Evolutionary conservation across 192 early-diverging fungal genomes (phyloP).

Genomic region (Kickxella alabastrina): DNA sequence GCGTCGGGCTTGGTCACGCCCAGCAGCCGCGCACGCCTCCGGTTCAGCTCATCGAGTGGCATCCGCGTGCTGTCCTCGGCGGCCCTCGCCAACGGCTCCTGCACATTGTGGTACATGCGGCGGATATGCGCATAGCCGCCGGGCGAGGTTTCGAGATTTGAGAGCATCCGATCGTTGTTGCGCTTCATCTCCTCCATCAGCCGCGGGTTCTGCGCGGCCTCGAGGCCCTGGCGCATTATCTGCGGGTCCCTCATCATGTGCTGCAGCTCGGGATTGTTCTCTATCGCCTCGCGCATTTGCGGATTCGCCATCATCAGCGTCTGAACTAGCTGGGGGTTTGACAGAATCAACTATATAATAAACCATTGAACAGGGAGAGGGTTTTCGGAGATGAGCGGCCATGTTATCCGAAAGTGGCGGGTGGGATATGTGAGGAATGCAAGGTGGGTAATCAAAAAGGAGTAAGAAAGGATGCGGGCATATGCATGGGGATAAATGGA

Average conservation of each 20-base stretch:
- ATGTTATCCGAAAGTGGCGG: too few species aligned
- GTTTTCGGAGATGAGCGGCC: too few species aligned
- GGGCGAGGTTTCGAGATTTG: constrained; percentile 49
- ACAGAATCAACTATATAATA: constrained; percentile 24
- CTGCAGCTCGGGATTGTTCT: constrained; percentile 51
- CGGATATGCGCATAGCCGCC: constrained; percentile 52
- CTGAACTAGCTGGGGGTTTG: constrained; percentile 36
- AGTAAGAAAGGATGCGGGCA: neutral
- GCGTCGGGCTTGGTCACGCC: constrained; percentile 34
- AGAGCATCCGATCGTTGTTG: constrained; percentile 54
- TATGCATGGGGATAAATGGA: neutral
- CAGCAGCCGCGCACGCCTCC: constrained; percentile 33
- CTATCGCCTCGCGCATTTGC: constrained; percentile 35
- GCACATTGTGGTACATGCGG: constrained; percentile 47
- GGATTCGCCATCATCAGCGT: constrained; percentile 48
- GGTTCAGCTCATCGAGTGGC: constrained; percentile 45
- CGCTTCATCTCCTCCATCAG: constrained; percentile 53
- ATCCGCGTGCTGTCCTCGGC: constrained; percentile 15
- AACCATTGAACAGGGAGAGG: too few species aligned
- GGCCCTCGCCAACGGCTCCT: constrained; percentile 40
- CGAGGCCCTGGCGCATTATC: constrained; percentile 37
- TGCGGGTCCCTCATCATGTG: constrained; percentile 42
- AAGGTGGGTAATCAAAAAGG: too few species aligned
- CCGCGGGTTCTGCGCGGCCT: constrained; percentile 46
- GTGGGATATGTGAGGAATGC: too few species aligned